Evolutionary conservation across 2,329 filamentous ascomycete genomes (phyloP), one percentile per base, ranked within the genome.

Genomic region (Sporothrix schenckii): DNA sequence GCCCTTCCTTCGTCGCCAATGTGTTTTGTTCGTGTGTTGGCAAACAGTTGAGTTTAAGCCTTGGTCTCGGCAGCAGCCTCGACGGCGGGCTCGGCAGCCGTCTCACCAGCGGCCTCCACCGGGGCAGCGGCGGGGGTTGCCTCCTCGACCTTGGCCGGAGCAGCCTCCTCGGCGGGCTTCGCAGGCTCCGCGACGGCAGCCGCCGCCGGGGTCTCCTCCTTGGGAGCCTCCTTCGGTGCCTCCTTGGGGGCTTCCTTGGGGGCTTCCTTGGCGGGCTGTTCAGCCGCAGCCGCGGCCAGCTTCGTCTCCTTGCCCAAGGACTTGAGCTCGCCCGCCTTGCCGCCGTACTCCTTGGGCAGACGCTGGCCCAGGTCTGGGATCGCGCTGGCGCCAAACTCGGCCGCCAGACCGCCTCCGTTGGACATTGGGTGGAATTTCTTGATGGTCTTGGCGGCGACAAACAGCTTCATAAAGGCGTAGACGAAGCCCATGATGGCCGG

Each of bases 401-500:
- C 83, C 21, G 88, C 88, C 66, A 97, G 83, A 70, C 87, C 88
- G 56, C 82, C 86, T 27, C 94, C 93, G 75, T 91, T 92, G 73
- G 86, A 85, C 82, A 94, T 88, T 60, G 91, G 91, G 76, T 92
- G 90, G 81, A 93, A 92, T 78, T 93, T 93, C 82, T 90, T 90
- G 74, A 91, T 85, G 0, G 91, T 93, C 77, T 91, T 90, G 66
- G 88, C 84, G 41, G 89, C 88, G 56, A 93, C 83, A 78, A 94
- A 90, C 21, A 92, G 80, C 83, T 93, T 93, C 83, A 93, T 90
- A 69, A 90, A 85, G 24, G 84, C 83, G 79, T 91, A 93, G 78
- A 93, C 87, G 85, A 94, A 97, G 70, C 92, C 92, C 94, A 97
- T 97, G 76, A 97, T 85, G 70, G 89, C 81, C 0, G 94, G 94